Percentiles rank a stretch among this genome's conserved stretches.
phyloP scores from a whole-genome alignment of 108 stramenopile species.

The Asterionellopsis glacialis region DNA sequence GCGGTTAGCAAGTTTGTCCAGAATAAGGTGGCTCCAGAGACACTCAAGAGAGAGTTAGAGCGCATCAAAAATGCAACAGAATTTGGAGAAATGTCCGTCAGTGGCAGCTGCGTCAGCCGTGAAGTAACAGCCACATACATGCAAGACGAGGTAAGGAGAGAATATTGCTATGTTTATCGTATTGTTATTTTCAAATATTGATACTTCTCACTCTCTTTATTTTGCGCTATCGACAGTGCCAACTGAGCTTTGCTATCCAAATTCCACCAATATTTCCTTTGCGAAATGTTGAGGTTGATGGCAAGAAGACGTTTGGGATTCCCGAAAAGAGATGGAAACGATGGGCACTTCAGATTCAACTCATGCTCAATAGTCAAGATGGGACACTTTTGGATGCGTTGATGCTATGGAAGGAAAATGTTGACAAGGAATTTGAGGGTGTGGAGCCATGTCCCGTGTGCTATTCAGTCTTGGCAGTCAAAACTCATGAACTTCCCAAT shows the following conservation, averaged over 20 bases:
- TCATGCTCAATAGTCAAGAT: constrained; percentile 84
- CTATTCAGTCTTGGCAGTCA: constrained; percentile 90
- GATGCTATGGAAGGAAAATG: constrained; percentile 93
- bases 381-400: constrained; percentile 88
- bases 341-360: constrained; percentile 77
- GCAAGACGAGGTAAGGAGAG: constrained; percentile 69
- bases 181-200: background rate
- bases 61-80: constrained; percentile 50
- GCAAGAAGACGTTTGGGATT: constrained; percentile 73
- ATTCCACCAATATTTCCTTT: constrained; percentile 77
- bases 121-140: constrained; percentile 74
- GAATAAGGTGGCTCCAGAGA: constrained; percentile 61
- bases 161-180: background rate
- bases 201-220: background rate
- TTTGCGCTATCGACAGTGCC: constrained; percentile 29
- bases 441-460: constrained; percentile 99
- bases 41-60: constrained; percentile 51
- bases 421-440: constrained; percentile 97
- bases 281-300: constrained; percentile 79
- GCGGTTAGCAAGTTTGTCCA: constrained; percentile 66
- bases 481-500: constrained; percentile 83
- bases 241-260: constrained; percentile 61
- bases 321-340: constrained; percentile 65
- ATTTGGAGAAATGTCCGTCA: constrained; percentile 77
- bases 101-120: constrained; percentile 59